Evolutionary conservation across 2,329 filamentous ascomycete genomes (phyloP).

Genomic region (Catunica adiposa): DNA sequence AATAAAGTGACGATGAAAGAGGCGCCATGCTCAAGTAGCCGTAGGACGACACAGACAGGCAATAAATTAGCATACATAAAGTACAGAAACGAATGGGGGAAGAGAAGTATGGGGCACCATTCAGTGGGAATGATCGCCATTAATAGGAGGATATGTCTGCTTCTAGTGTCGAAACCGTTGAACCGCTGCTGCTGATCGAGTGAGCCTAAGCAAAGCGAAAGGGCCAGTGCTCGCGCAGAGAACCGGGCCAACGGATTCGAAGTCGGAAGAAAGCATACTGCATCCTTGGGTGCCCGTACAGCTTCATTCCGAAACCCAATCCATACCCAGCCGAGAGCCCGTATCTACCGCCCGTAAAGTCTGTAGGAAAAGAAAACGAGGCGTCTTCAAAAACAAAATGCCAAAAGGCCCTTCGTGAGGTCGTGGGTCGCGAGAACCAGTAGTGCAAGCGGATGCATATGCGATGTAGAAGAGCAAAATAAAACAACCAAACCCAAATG

Average conservation of each 20-base stretch:
- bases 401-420: not conserved
- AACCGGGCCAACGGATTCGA: not conserved
- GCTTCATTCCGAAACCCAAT: not conserved
- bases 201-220: slow-evolving; percentile 1
- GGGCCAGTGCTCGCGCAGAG: not conserved
- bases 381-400: not conserved
- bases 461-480: no score
- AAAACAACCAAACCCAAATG: no score
- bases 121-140: slow-evolving; percentile 20
- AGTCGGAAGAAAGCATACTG: not conserved
- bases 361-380: not conserved
- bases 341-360: not conserved
- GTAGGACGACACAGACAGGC: slow-evolving; percentile 16
- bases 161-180: not conserved
- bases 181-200: slow-evolving; percentile 3
- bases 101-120: slow-evolving; percentile 5
- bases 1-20: slow-evolving; percentile 18
- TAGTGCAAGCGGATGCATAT: no score
- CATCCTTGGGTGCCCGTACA: not conserved
- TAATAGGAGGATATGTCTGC: slow-evolving; percentile 30
- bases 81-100: slow-evolving; percentile 17
- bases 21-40: slow-evolving; percentile 2
- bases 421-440: no score
- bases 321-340: not conserved
- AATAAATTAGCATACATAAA: slow-evolving; percentile 50